Conservation (phyloP, 805 yeast species). For the Cyberlindnera bimundalis region DNA sequence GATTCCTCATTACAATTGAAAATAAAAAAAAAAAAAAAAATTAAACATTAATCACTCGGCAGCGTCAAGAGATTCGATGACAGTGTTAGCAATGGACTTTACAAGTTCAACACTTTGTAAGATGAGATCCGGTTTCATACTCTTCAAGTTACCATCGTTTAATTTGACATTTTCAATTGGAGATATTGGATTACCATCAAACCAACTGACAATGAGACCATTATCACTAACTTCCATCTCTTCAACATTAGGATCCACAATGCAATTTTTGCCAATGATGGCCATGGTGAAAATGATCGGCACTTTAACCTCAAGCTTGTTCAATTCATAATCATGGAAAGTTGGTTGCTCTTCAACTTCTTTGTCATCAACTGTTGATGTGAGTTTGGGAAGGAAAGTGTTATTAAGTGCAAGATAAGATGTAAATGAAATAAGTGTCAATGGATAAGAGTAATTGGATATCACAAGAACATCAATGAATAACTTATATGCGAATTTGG, state of each 20-base stretch:
- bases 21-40: too few species aligned
- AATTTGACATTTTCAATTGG: constrained; percentile 72
- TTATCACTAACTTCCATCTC: constrained; percentile 88
- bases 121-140: constrained; percentile 47
- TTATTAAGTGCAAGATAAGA: constrained; percentile 77
- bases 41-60: constrained; percentile 13
- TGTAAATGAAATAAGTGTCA: constrained; percentile 76
- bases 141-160: constrained; percentile 49
- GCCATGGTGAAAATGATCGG: constrained; percentile 80
- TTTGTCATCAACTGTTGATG: constrained; percentile 61
- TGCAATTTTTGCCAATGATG: constrained; percentile 57
- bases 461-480: constrained; percentile 78
- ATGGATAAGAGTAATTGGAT: constrained; percentile 75
- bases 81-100: constrained; percentile 55
- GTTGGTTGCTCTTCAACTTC: constrained; percentile 83
- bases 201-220: constrained; percentile 74
- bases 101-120: constrained; percentile 56
- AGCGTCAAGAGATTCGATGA: constrained; percentile 36
- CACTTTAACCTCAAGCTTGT: constrained; percentile 55
- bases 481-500: constrained; percentile 71
- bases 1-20: background rate
- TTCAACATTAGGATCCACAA: constrained; percentile 84
- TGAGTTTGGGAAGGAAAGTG: constrained; percentile 68
- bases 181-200: constrained; percentile 59
- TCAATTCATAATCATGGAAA: constrained; percentile 82